These are phyloP conservation scores for Rubia tinctorum DNA, from an alignment of 305 asterid genomes.

Conservation along the genomic window DNA sequence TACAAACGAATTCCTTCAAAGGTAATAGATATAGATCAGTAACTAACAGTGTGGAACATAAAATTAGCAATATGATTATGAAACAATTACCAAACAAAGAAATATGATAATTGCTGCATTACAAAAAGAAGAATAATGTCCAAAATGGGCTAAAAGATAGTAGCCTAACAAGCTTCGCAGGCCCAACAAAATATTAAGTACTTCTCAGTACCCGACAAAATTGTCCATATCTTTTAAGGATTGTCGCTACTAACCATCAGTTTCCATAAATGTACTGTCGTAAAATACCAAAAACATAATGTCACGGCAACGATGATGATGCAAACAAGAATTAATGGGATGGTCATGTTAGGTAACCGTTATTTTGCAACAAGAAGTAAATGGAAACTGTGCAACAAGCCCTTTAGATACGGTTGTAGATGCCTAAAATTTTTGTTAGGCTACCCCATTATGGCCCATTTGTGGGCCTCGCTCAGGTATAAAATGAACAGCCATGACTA, in stretches of 20 bases:
- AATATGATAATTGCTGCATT: slow-evolving; percentile 3
- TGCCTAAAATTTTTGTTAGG: not conserved
- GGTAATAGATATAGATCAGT: not conserved
- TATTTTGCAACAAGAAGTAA: not conserved
- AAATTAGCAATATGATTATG: not conserved
- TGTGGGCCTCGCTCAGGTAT: not conserved
- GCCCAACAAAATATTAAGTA: not conserved
- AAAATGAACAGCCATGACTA: slow-evolving; percentile 53
- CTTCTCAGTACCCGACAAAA: not conserved
- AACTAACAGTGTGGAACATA: not conserved
- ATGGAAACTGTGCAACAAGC: not conserved
- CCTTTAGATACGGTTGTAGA: not conserved
- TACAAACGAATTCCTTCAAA: not conserved
- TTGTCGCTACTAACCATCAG: not conserved
- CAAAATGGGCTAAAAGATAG: not conserved
- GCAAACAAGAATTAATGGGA: no score
- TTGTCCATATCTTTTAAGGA: not conserved
- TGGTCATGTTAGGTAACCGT: not conserved
- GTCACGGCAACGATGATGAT: not conserved
- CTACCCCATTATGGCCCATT: not conserved
- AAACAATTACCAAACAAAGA: not conserved
- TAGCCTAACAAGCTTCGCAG: not conserved
- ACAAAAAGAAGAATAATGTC: not conserved
- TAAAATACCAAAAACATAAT: not conserved
- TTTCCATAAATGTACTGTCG: not conserved